These are phyloP conservation scores for Arthrobotrys megalospora DNA, from an alignment of 2,329 filamentous ascomycete species.

Conservation along the genomic window DNA sequence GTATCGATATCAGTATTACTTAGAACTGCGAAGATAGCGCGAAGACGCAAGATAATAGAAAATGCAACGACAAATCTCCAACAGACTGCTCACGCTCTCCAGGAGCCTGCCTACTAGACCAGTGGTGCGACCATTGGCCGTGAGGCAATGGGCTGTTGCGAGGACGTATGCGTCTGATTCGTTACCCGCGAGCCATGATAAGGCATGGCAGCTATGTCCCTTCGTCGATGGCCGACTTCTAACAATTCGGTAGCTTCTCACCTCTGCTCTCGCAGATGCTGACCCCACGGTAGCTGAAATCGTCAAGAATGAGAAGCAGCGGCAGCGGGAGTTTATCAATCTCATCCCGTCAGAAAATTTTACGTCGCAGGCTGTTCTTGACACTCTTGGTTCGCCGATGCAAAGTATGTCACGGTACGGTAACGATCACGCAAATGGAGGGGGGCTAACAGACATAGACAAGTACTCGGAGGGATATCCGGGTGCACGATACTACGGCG, in stretches of 20 bases:
- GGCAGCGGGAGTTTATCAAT: constrained; percentile 99
- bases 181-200: constrained; percentile 53
- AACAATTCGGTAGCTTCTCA: constrained; percentile 77
- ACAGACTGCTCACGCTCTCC: constrained; percentile 29
- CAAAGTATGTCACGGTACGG: constrained; percentile 76
- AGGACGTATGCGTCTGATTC: constrained; percentile 48
- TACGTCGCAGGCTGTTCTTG: constrained; percentile 90
- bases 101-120: constrained; percentile 24
- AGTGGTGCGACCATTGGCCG: constrained; percentile 24
- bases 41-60: constrained; percentile 15
- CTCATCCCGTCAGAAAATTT: constrained; percentile 96
- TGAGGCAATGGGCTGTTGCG: constrained; percentile 37
- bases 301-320: constrained; percentile 93
- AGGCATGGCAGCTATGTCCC: constrained; percentile 20
- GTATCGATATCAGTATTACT: constrained; percentile 28
- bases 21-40: not conserved
- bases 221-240: not conserved
- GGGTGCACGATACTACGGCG: constrained; percentile 94
- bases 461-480: constrained; percentile 99
- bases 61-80: constrained; percentile 55
- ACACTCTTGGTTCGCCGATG: constrained; percentile 94
- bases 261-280: constrained; percentile 82
- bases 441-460: constrained; percentile 66
- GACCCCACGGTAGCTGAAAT: constrained; percentile 91
- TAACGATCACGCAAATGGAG: constrained; percentile 20